Percentiles rank a stretch among this genome's conserved stretches.
These are phyloP conservation scores for Brasilioporus rufonigricans DNA, from an alignment of 768 basidiomycete species.

Conservation along the genomic window DNA sequence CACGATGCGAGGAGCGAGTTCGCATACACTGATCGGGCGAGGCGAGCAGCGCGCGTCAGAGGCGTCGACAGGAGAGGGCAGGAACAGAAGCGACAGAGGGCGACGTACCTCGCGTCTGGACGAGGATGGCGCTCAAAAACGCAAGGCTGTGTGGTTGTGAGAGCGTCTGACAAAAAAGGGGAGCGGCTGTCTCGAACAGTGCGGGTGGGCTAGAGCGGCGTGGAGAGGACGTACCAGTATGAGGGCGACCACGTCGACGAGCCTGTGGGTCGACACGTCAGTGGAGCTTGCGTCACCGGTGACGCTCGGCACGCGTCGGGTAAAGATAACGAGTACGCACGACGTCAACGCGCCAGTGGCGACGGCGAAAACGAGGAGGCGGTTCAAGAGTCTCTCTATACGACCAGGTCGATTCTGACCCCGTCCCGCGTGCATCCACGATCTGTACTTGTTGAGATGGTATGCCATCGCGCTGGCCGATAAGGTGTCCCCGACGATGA, in stretches of 20 bases:
- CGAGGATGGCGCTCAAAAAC: conserved; percentile 20
- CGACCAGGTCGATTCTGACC: conserved; percentile 2
- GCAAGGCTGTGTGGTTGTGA: conserved; percentile 17
- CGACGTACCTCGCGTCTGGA: conserved; percentile 28
- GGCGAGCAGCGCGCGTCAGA: background rate
- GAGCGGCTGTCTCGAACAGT: too few relatives aligned
- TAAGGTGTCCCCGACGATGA: conserved; percentile 25
- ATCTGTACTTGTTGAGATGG: conserved; percentile 17
- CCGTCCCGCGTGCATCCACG: background rate
- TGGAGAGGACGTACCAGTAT: conserved; percentile 14
- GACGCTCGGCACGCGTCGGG: background rate
- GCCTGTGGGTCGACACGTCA: conserved; percentile 5
- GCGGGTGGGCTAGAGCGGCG: background rate
- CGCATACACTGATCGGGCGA: conserved; percentile 23
- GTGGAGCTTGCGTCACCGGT: background rate
- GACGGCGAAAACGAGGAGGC: conserved; percentile 23
- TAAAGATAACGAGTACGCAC: conserved; percentile 9
- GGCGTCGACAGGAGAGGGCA: too few relatives aligned
- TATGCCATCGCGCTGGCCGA: conserved; percentile 22
- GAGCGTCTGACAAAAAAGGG: conserved; percentile 10
- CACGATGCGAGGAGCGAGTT: conserved; percentile 31
- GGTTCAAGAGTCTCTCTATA: conserved; percentile 21
- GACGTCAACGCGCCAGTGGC: conserved; percentile 26
- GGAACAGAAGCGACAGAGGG: background rate
- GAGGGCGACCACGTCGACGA: conserved; percentile 27